A percentile compares a stretch with the other conserved stretches of the same genome.
Evolutionary conservation across 345 rosid genomes (phyloP).

Genomic region (Heritiera fomes): DNA sequence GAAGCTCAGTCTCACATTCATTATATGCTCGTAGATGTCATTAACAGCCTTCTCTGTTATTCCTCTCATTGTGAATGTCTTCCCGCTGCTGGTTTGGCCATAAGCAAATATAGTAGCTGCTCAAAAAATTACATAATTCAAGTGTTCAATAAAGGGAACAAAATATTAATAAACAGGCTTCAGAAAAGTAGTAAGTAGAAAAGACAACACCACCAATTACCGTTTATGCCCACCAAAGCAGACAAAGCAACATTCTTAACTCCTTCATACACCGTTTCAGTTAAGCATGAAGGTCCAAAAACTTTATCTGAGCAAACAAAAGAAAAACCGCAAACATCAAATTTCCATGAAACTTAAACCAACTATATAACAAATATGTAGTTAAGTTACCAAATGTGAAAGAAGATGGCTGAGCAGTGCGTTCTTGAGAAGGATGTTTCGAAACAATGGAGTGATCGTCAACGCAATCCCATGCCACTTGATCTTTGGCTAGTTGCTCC

Average conservation of each 20-base stretch:
- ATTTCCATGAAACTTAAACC: background rate
- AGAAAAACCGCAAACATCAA: conserved; percentile 19
- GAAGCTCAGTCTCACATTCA: conserved; percentile 51
- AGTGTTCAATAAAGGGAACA: background rate
- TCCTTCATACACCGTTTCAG: conserved; percentile 91
- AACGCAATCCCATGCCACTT: conserved; percentile 90
- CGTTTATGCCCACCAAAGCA: conserved; percentile 93
- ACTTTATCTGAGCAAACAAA: conserved; percentile 70
- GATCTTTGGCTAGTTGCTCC: conserved; percentile 86
- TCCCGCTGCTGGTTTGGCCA: conserved; percentile 99
- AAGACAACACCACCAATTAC: conserved; percentile 32
- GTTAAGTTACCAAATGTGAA: conserved; percentile 74
- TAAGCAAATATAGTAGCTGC: conserved; percentile 98
- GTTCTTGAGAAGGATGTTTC: conserved; percentile 79
- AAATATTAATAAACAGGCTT: background rate
- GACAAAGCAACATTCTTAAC: conserved; percentile 98
- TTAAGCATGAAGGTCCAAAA: conserved; percentile 72
- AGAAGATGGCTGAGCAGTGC: conserved; percentile 66
- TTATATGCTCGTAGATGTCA: conserved; percentile 88
- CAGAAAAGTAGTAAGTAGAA: background rate
- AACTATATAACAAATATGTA: background rate
- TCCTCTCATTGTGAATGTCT: conserved; percentile 98
- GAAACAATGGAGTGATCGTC: conserved; percentile 80
- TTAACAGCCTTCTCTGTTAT: conserved; percentile 96
- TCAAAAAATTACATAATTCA: conserved; percentile 1